Percentiles rank a stretch among this genome's conserved stretches.
These are phyloP conservation scores for Suhomyces chickasaworum DNA, from an alignment of 1,139 yeast species.

Conservation along the genomic window DNA sequence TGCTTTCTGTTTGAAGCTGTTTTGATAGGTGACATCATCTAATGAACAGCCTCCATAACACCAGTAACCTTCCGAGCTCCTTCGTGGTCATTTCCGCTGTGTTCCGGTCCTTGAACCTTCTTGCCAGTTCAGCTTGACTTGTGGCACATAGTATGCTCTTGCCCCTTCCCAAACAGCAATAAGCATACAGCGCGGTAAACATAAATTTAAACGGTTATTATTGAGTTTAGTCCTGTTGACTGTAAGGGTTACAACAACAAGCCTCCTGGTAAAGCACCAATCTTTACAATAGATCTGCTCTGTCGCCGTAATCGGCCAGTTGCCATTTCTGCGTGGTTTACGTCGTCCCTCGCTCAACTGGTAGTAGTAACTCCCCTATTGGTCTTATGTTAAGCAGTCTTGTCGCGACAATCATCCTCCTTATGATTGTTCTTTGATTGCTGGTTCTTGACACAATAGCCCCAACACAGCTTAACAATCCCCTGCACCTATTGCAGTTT, in stretches of 20 bases:
- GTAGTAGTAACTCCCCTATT: not conserved
- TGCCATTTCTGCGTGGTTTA: not conserved
- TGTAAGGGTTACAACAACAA: not conserved
- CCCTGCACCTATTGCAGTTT: not conserved
- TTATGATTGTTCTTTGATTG: not conserved
- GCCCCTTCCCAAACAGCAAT: not conserved
- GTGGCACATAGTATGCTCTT: too few species aligned
- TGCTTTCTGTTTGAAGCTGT: too few species aligned
- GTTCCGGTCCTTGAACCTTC: too few species aligned
- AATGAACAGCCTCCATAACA: too few species aligned
- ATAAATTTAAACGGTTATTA: not conserved
- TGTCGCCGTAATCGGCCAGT: not conserved
- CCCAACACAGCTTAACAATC: not conserved
- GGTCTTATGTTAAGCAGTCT: not conserved
- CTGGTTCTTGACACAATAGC: not conserved
- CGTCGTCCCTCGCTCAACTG: not conserved
- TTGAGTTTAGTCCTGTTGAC: not conserved
- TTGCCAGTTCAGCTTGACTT: too few species aligned
- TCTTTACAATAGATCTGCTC: not conserved
- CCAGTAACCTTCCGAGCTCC: too few species aligned
- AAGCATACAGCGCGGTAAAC: too few species aligned
- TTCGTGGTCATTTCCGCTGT: too few species aligned
- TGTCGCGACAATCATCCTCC: not conserved
- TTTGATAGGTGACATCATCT: too few species aligned
- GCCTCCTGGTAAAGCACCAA: too few species aligned